phyloP scores from a whole-genome alignment of 2,329 filamentous ascomycete species.

The Thielaviopsis punctulata region DNA sequence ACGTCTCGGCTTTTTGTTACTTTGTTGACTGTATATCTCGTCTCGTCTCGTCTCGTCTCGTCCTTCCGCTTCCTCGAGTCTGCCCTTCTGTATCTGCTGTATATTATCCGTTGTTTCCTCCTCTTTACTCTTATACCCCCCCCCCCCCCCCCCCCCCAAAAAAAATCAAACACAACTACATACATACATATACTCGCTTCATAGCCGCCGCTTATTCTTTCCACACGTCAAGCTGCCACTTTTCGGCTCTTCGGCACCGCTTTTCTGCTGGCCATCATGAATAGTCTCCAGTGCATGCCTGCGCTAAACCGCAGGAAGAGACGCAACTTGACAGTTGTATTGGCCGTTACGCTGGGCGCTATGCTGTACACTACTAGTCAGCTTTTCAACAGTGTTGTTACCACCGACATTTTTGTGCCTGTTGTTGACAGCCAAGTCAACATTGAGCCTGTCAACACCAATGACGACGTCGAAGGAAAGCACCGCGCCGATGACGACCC shows the following conservation, averaged over 20 bases:
- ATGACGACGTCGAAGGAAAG: not conserved
- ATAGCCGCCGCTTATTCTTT: not conserved
- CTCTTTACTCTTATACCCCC: not conserved
- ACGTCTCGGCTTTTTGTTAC: not conserved
- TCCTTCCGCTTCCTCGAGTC: not conserved
- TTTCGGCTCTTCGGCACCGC: not conserved
- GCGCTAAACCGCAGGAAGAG: constrained; percentile 8
- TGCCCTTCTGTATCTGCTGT: not conserved
- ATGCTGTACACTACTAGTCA: constrained; percentile 12
- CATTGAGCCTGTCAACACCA: not conserved
- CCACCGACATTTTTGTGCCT: constrained; percentile 6
- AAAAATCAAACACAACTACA: no score
- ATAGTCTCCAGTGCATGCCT: not conserved
- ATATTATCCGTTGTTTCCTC: not conserved
- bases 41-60: not conserved
- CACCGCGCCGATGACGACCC: constrained; percentile 7
- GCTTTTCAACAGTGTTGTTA: constrained; percentile 7
- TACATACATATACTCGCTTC: no score
- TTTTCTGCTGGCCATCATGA: constrained; percentile 1
- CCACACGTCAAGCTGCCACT: no score
- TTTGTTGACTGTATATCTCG: not conserved
- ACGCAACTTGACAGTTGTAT: constrained; percentile 6
- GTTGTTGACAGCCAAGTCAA: not conserved
- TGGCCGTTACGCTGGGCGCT: constrained; percentile 4
- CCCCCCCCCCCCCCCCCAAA: no score